phyloP scores from a whole-genome alignment of 306 rosid species.

The Cercis canadensis region DNA sequence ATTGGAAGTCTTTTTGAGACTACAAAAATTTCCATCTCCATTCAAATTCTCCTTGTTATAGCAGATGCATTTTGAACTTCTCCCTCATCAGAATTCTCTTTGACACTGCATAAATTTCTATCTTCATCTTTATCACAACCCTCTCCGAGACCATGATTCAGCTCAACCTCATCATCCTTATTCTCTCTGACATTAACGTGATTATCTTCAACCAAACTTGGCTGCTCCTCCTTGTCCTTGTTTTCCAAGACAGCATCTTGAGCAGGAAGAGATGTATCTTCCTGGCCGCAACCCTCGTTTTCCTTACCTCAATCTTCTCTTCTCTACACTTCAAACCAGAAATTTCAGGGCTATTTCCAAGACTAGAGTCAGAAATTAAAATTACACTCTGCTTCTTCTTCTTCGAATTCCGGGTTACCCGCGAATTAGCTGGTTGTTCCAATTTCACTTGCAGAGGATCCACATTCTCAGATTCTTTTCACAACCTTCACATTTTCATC shows the following conservation, averaged over 20 bases:
- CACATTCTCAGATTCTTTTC: conserved; percentile 22
- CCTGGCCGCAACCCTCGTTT: conserved; percentile 34
- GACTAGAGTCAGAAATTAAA: conserved; percentile 7
- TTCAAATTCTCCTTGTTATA: conserved; percentile 21
- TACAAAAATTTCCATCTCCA: neutral
- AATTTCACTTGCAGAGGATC: neutral
- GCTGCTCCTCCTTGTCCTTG: conserved; percentile 5
- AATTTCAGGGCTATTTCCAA: conserved; percentile 34
- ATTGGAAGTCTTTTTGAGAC: conserved; percentile 26
- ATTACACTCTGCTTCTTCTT: conserved; percentile 33
- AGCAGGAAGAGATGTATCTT: conserved; percentile 28
- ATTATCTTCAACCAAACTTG: conserved; percentile 12
- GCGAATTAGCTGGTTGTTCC: neutral
- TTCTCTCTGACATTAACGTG: neutral
- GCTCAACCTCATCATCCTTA: neutral
- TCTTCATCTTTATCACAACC: conserved; percentile 23
- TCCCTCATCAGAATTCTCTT: conserved; percentile 30
- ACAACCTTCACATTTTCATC: conserved; percentile 4
- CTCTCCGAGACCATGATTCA: neutral
- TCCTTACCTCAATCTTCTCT: conserved; percentile 45
- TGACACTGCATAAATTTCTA: conserved; percentile 1
- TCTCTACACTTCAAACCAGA: conserved; percentile 34
- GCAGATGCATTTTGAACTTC: conserved; percentile 28
- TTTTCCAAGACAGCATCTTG: conserved; percentile 25
- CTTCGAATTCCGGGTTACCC: conserved; percentile 41